Percentiles rank a stretch among this genome's conserved stretches.
Evolutionary conservation across 1,139 yeast species (phyloP).

Genomic region (Pichia sp.): DNA sequence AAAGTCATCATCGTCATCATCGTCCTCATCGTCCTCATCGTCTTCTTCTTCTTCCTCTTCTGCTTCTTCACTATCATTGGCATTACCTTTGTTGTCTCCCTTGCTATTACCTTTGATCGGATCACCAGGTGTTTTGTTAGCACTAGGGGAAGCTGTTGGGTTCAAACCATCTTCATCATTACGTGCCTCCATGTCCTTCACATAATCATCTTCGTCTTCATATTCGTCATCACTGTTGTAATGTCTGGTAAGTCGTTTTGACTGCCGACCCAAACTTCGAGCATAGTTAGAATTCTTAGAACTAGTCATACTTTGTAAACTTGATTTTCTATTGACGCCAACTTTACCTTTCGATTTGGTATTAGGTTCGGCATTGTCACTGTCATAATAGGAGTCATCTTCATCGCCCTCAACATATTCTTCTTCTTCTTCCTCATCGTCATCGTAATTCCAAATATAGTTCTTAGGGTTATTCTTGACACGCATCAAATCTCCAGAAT

Average conservation of each 20-base stretch:
- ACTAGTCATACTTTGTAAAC: slow-evolving; percentile 11
- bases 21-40: slow-evolving; percentile 29
- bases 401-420: slow-evolving; percentile 29
- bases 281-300: slow-evolving; percentile 11
- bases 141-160: background rate
- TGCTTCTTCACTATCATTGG: slow-evolving; percentile 28
- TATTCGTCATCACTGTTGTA: slow-evolving; percentile 24
- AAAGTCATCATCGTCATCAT: slow-evolving; percentile 29
- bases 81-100: slow-evolving; percentile 26
- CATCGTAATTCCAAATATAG: slow-evolving; percentile 36
- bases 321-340: slow-evolving; percentile 5
- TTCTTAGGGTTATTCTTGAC: slow-evolving; percentile 36
- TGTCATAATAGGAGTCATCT: slow-evolving; percentile 29
- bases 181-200: slow-evolving; percentile 12
- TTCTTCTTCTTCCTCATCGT: slow-evolving; percentile 31
- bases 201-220: slow-evolving; percentile 31
- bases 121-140: background rate
- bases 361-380: slow-evolving; percentile 22
- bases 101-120: background rate
- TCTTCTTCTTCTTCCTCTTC: slow-evolving; percentile 26
- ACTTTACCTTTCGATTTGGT: background rate
- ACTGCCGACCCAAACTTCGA: slow-evolving; percentile 12
- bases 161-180: background rate
- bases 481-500: slow-evolving; percentile 32
- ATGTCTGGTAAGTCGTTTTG: slow-evolving; percentile 10